phyloP scores from a whole-genome alignment of 2,329 filamentous ascomycete genomes.

The Aspergillus terreus region DNA sequence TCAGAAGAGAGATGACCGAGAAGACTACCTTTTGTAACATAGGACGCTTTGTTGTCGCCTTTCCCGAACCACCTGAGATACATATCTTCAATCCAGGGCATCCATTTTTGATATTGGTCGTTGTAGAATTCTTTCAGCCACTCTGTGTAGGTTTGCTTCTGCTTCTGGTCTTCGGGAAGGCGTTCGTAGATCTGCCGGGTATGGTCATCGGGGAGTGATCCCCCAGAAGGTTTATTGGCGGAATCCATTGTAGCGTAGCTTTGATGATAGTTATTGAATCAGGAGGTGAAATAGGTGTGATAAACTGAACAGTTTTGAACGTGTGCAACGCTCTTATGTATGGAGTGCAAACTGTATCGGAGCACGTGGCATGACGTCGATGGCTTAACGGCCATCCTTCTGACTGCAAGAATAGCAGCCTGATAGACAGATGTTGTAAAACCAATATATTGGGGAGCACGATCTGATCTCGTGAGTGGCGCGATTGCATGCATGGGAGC shows the following conservation, averaged over 20 bases:
- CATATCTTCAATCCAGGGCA: conserved; percentile 56
- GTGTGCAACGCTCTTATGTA: too few relatives aligned
- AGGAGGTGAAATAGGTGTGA: too few relatives aligned
- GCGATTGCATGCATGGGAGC: too few relatives aligned
- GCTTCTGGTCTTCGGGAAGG: conserved; percentile 14
- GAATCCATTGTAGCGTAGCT: not conserved
- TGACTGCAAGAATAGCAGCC: too few relatives aligned
- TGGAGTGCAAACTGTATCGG: too few relatives aligned
- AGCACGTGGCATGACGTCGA: too few relatives aligned
- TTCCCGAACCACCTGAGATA: conserved; percentile 55
- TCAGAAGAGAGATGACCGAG: not conserved
- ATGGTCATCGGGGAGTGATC: conserved; percentile 13
- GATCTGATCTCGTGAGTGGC: too few relatives aligned
- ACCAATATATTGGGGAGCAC: too few relatives aligned
- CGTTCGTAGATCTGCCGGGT: conserved; percentile 17
- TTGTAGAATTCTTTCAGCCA: conserved; percentile 49
- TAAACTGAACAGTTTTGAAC: too few relatives aligned
- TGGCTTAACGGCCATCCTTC: too few relatives aligned
- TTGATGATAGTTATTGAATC: not conserved
- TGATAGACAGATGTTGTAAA: too few relatives aligned
- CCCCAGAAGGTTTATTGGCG: not conserved
- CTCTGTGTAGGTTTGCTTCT: conserved; percentile 27
- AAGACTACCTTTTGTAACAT: conserved; percentile 48
- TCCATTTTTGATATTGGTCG: conserved; percentile 53
- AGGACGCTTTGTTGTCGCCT: conserved; percentile 53